phyloP scores from a whole-genome alignment of 345 rosid species.

The Salix caprea region DNA sequence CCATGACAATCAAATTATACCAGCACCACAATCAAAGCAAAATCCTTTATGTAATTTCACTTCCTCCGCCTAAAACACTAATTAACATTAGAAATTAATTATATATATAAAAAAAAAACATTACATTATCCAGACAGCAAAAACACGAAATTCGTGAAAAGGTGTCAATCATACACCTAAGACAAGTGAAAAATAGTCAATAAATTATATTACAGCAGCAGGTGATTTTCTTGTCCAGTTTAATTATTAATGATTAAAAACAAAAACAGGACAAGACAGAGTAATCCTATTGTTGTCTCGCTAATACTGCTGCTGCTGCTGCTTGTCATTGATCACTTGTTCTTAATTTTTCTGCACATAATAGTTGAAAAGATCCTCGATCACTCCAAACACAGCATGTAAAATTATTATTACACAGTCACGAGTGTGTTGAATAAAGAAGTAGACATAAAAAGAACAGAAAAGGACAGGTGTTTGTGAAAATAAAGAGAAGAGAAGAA shows the following conservation, averaged over 20 bases:
- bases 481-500: background rate
- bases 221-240: background rate
- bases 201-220: too few species aligned
- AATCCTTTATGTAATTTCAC: background rate
- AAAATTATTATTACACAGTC: background rate
- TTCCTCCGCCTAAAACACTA: background rate
- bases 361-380: background rate
- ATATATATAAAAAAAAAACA: background rate
- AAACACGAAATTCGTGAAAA: background rate
- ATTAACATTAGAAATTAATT: background rate
- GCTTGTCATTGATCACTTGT: background rate
- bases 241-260: background rate
- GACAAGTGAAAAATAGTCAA: background rate
- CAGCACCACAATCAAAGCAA: constrained; percentile 13
- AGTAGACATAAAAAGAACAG: background rate
- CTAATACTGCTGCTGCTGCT: background rate
- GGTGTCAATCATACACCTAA: background rate
- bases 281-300: background rate
- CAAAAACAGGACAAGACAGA: background rate
- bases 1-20: constrained; percentile 6
- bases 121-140: background rate
- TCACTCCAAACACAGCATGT: background rate
- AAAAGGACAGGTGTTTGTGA: background rate
- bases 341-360: background rate
- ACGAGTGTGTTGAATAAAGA: background rate